Evolutionary conservation across 495 filamentous ascomycete species (phyloP).

Genomic region (Penicillium coprophilum): DNA sequence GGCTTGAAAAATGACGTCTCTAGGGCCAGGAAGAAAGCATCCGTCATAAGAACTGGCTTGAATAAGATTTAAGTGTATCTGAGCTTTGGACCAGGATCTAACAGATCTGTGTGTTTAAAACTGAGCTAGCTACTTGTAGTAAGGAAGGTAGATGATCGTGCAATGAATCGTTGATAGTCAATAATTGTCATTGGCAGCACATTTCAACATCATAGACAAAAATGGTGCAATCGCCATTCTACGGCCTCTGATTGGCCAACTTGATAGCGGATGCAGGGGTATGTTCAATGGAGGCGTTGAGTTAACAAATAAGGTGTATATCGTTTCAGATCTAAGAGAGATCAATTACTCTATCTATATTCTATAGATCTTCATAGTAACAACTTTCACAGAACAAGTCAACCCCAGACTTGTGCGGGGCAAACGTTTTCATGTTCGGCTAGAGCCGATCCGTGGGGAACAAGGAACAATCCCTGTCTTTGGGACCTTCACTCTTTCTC

Average conservation of each 20-base stretch:
- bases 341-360: not conserved
- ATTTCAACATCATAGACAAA: constrained; percentile 8
- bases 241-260: constrained; percentile 13
- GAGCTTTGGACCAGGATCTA: not conserved
- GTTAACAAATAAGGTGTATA: not conserved
- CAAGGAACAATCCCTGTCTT: constrained; percentile 5
- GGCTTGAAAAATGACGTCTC: not conserved
- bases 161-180: not conserved
- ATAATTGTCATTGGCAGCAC: constrained; percentile 6
- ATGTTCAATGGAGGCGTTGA: not conserved
- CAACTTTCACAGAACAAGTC: not conserved
- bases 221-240: constrained; percentile 12
- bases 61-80: not conserved
- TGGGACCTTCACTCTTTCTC: not conserved
- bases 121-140: constrained; percentile 1
- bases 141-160: not conserved
- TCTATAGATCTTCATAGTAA: not conserved
- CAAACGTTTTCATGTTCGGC: constrained; percentile 6
- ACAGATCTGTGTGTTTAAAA: not conserved
- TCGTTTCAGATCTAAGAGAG: not conserved
- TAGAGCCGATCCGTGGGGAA: constrained; percentile 10
- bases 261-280: not conserved
- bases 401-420: constrained; percentile 5
- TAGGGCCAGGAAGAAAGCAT: too few relatives aligned
- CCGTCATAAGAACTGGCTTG: too few relatives aligned